phyloP scores from a whole-genome alignment of 345 rosid genomes.

The Euphorbia peplus region DNA sequence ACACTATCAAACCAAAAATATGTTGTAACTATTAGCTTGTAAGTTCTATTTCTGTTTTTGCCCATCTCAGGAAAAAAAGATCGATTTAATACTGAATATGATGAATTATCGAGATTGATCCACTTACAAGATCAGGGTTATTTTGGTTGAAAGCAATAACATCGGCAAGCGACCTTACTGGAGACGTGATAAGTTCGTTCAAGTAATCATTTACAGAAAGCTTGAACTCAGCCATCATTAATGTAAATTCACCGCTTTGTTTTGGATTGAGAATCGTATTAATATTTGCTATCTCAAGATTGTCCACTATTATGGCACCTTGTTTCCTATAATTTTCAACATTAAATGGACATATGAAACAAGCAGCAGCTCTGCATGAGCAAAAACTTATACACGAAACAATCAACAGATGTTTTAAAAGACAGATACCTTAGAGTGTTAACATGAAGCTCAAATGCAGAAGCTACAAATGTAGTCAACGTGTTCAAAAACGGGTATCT shows the following conservation, averaged over 20 bases:
- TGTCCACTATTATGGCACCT: slow-evolving; percentile 31
- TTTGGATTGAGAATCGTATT: slow-evolving; percentile 5
- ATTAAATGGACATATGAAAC: background rate
- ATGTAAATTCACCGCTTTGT: slow-evolving; percentile 12
- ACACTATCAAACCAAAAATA: too few species aligned
- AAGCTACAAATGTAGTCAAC: background rate
- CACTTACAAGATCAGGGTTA: slow-evolving; percentile 35
- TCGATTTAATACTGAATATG: background rate
- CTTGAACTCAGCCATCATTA: slow-evolving; percentile 34
- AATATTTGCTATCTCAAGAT: slow-evolving; percentile 22
- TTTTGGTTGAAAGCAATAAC: slow-evolving; percentile 33
- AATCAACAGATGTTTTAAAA: slow-evolving; percentile 23
- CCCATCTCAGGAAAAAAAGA: background rate
- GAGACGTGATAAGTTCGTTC: slow-evolving; percentile 30
- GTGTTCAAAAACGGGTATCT: slow-evolving; percentile 31
- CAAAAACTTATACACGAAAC: slow-evolving; percentile 13
- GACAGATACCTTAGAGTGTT: slow-evolving; percentile 45
- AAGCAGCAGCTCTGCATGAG: background rate
- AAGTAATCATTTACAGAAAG: slow-evolving; percentile 32
- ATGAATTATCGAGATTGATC: background rate
- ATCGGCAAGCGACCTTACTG: slow-evolving; percentile 36
- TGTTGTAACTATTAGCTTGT: too few species aligned
- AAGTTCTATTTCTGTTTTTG: too few species aligned
- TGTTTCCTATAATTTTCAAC: slow-evolving; percentile 14
- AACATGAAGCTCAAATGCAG: slow-evolving; percentile 42